Conservation (phyloP, 768 basidiomycete genomes). For the Leccinellum albellum region DNA sequence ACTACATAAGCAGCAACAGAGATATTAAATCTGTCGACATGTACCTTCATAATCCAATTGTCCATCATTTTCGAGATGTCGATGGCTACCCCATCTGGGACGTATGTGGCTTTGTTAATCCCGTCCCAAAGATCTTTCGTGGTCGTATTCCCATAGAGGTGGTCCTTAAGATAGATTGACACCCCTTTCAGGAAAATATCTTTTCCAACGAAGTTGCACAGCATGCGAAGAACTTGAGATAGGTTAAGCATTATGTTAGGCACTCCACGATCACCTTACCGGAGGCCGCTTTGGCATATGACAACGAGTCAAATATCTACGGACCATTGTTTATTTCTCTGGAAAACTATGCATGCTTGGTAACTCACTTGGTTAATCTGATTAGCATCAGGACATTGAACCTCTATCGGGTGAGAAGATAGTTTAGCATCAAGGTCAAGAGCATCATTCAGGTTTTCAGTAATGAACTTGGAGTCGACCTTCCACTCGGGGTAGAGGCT, state of each 20-base stretch:
- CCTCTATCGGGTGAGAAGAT: slow-evolving; percentile 91
- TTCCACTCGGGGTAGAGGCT: slow-evolving; percentile 86
- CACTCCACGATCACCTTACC: slow-evolving; percentile 36
- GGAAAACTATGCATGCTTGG: background rate
- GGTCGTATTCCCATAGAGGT: slow-evolving; percentile 79
- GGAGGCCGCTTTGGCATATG: slow-evolving; percentile 81
- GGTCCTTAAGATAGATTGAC: slow-evolving; percentile 86
- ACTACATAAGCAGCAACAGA: background rate
- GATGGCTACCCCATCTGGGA: slow-evolving; percentile 27
- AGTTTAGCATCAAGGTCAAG: slow-evolving; percentile 78
- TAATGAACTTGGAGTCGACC: slow-evolving; percentile 76
- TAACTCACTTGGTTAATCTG: slow-evolving; percentile 66
- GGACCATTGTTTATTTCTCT: background rate
- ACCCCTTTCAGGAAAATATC: slow-evolving; percentile 85
- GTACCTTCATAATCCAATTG: slow-evolving; percentile 83
- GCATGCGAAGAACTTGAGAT: slow-evolving; percentile 81
- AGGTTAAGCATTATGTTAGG: background rate
- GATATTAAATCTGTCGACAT: background rate
- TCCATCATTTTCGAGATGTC: slow-evolving; percentile 83
- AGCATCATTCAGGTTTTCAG: slow-evolving; percentile 71
- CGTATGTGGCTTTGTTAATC: slow-evolving; percentile 68
- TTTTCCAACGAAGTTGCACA: slow-evolving; percentile 84
- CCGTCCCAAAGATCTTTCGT: slow-evolving; percentile 88
- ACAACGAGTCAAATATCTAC: slow-evolving; percentile 88
- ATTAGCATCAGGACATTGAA: slow-evolving; percentile 82